Evolutionary conservation across 352 stramenopile genomes (phyloP), one percentile per base, ranked within the genome.

Genomic region (Phytopythium litorale): DNA sequence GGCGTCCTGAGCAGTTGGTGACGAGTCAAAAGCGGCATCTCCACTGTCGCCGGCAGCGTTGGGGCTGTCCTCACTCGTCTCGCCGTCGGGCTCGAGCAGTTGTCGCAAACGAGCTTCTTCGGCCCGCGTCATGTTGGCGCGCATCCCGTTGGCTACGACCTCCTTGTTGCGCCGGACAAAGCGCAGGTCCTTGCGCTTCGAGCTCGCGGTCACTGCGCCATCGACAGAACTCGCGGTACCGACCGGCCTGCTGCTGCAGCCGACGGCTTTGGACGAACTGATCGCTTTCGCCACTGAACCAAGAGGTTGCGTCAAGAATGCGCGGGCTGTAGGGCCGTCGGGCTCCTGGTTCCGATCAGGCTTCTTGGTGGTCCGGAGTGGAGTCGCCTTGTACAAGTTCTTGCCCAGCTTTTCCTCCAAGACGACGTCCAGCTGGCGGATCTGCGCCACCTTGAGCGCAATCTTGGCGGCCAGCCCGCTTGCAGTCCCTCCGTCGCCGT

Each of bases 401-500:
- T 81, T 84, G 18, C 79, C 79, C 8, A 87, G 66, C 63, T 88
- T 88, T 11, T 87, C 74, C 42, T 89, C 78, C 33, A 91, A 54
- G 40, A 88, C 69, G 0, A 57, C 64, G 55, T 91, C 82, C 11
- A 88, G 58, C 42, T 88, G 79, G 28, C 76, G 76, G 49, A 91
- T 79, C 8, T 75, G 76, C 23, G 79, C 78, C 67, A 88, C 85
- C 63, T 89, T 89, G 42, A 89, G 61, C n/a, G 79, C 82, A 40
- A 91, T 88, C 57, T 89, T 91, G 40, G 78, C 68, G 23, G 70
- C 66, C 28, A 88, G 51, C 12, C 58, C 63, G 6, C 50, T 55
- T n/a, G 71, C 70, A 0, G 62, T 69, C 50, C 74, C 64, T 2
- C 45, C 40, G 12, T 66, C 64, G 9, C 66, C 68, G 7, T 81